Evolutionary conservation across 2,329 filamentous ascomycete genomes (phyloP).

Genomic region (Epicoccum nigrum): DNA sequence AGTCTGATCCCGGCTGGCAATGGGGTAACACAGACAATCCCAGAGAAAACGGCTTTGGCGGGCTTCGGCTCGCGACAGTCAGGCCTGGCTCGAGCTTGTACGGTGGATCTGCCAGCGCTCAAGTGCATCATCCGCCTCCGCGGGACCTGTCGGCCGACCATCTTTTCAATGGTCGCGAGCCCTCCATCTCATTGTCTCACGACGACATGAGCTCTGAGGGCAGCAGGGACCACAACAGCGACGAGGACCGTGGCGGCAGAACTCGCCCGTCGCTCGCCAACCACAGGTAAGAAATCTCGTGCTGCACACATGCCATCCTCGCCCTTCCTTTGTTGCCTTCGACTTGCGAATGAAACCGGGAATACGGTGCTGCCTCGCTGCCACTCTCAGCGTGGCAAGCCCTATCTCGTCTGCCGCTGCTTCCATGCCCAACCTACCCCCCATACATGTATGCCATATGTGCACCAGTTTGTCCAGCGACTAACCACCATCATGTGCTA

Average conservation of each 20-base stretch:
- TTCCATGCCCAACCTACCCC: slow-evolving; percentile 4
- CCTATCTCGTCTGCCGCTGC: background rate
- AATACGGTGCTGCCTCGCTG: slow-evolving; percentile 1
- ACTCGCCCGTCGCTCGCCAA: slow-evolving; percentile 47
- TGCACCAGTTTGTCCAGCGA: slow-evolving; percentile 1
- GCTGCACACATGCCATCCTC: slow-evolving; percentile 7
- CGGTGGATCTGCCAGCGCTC: slow-evolving; percentile 36
- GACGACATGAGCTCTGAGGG: slow-evolving; percentile 46
- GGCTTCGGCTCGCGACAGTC: slow-evolving; percentile 51
- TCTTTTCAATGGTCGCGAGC: slow-evolving; percentile 47
- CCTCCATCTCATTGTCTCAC: slow-evolving; percentile 47
- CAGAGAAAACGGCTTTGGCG: slow-evolving; percentile 55
- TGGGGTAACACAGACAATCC: slow-evolving; percentile 66
- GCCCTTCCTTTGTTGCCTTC: slow-evolving; percentile 1
- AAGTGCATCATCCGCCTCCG: slow-evolving; percentile 22
- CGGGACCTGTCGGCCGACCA: slow-evolving; percentile 37
- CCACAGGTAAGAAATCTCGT: slow-evolving; percentile 48
- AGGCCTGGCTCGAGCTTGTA: slow-evolving; percentile 57
- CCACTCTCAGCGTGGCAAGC: slow-evolving; percentile 5
- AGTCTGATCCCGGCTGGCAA: slow-evolving; percentile 67
- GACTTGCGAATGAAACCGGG: slow-evolving; percentile 12
- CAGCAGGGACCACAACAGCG: slow-evolving; percentile 40
- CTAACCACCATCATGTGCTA: slow-evolving; percentile 25
- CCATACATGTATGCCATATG: slow-evolving; percentile 11
- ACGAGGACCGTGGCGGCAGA: slow-evolving; percentile 45